Base-by-base conservation (phyloP, 2,329 filamentous ascomycete species). In the Fusarium verticillioides region DNA sequence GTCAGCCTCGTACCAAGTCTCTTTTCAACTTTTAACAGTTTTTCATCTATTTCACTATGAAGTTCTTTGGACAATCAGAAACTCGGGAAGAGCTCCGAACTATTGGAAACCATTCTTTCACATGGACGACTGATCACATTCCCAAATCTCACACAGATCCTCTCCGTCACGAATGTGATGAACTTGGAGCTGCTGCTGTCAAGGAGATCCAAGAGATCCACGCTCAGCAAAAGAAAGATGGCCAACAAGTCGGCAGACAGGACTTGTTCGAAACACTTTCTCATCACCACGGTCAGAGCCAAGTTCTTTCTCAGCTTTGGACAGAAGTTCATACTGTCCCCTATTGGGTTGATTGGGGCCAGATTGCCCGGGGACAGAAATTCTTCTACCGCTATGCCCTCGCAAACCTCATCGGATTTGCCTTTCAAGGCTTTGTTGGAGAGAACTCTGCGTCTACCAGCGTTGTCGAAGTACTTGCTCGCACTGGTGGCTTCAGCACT, bases 331-430 rank as follows among this genome's bases (percentile, higher is more conserved):
- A 89, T 56, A 87, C 84, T 0, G 83, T 92, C 7, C 91, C 91
- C 0, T 83, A 85, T 0, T 92, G 90, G 90, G 91, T 93, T 0
- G 87, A 92, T 70, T 93, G 91, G 91, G 86, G 84, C 2, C 90
- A 92, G 75, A 88, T 93, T 32, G 83, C 85, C 61, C 83, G 91
- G 72, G 91, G 90, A 0, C 91, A 93, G 75, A 87, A 90, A 21
- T 79, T 82, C 67, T 82, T 92, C 88, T 93, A 92, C 76, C 86
- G 91, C 10, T 93, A 93, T 76, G 90, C 89, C 4, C 85, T 87
- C 1, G 88, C 90, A 2, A 88, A 87, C 46, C 77, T 92, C 50
- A 90, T 88, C 26, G 90, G 82, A 2, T 80, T 84, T 39, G 79
- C 80, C 2, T 76, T 83, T 13, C 81, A 83, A 46, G 82, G 81